Evolutionary conservation across 2,329 filamentous ascomycete genomes (phyloP).

Genomic region (Proliferodiscus dingleyae): DNA sequence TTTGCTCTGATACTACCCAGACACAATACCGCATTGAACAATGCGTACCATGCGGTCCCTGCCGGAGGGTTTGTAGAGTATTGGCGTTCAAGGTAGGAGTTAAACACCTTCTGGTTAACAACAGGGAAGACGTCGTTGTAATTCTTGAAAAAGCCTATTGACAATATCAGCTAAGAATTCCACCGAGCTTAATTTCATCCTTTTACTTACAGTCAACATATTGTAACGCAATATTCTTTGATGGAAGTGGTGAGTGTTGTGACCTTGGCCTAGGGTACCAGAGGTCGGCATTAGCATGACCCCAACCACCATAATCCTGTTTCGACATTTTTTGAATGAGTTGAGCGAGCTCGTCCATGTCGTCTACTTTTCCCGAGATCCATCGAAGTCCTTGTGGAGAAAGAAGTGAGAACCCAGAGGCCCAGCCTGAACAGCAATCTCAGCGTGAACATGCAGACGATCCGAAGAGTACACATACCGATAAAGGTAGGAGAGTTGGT

Average conservation of each 20-base stretch:
- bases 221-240: constrained; percentile 17
- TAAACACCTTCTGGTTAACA: constrained; percentile 16
- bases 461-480: constrained; percentile 10
- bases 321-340: constrained; percentile 10
- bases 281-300: constrained; percentile 10
- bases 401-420: constrained; percentile 25
- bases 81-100: constrained; percentile 15
- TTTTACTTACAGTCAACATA: constrained; percentile 17
- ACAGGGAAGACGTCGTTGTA: constrained; percentile 20
- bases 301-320: constrained; percentile 13
- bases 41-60: constrained; percentile 24
- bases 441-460: neutral
- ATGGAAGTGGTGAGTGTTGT: constrained; percentile 16
- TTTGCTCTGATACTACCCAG: constrained; percentile 15
- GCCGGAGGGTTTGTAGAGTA: constrained; percentile 18
- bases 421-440: constrained; percentile 14
- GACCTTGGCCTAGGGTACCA: constrained; percentile 19
- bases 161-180: constrained; percentile 9
- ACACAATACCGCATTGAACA: constrained; percentile 22
- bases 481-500: constrained; percentile 19
- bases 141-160: constrained; percentile 16
- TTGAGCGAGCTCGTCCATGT: constrained; percentile 12
- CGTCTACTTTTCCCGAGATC: constrained; percentile 18
- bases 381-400: constrained; percentile 23
- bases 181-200: neutral